Conservation (phyloP, 768 basidiomycete species). For the Psilocybe cubensis region DNA sequence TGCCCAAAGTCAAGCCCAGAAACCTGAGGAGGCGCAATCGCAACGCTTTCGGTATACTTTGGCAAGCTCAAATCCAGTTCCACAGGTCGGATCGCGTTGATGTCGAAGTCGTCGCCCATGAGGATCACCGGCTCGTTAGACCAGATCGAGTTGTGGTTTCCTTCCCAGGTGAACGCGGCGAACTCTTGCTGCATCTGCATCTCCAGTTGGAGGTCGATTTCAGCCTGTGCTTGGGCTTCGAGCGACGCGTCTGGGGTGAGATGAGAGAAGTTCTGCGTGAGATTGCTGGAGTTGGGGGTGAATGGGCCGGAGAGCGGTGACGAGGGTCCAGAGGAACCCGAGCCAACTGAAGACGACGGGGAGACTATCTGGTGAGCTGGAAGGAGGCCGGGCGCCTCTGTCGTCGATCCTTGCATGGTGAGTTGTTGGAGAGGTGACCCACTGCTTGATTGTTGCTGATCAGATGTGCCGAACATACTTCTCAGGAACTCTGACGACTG, state of each 20-base stretch:
- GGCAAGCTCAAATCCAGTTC: slow-evolving; percentile 48
- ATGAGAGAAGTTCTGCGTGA: slow-evolving; percentile 10
- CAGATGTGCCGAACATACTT: slow-evolving; percentile 45
- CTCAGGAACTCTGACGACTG: slow-evolving; percentile 56
- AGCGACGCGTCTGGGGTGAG: slow-evolving; percentile 19
- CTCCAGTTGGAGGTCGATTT: slow-evolving; percentile 41
- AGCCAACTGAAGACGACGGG: slow-evolving; percentile 49
- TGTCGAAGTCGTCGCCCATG: slow-evolving; percentile 67
- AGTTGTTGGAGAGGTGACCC: slow-evolving; percentile 41
- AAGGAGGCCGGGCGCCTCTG: slow-evolving; percentile 35
- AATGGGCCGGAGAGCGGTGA: slow-evolving; percentile 54
- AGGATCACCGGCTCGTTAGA: slow-evolving; percentile 37
- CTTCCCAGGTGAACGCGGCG: slow-evolving; percentile 40
- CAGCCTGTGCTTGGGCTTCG: slow-evolving; percentile 34
- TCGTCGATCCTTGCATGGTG: slow-evolving; percentile 40
- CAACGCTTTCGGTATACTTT: slow-evolving; percentile 38
- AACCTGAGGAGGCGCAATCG: slow-evolving; percentile 21
- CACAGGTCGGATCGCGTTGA: slow-evolving; percentile 67
- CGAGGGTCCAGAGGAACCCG: slow-evolving; percentile 52
- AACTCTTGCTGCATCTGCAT: slow-evolving; percentile 44
- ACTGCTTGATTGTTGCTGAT: slow-evolving; percentile 23
- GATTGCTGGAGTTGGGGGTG: slow-evolving; percentile 44
- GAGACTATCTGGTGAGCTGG: slow-evolving; percentile 50
- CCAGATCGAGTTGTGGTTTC: slow-evolving; percentile 32
- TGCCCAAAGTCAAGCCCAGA: slow-evolving; percentile 34